These are phyloP conservation scores for Rhodamnia rubescens DNA, from an alignment of 345 rosid species.

Conservation along the genomic window DNA sequence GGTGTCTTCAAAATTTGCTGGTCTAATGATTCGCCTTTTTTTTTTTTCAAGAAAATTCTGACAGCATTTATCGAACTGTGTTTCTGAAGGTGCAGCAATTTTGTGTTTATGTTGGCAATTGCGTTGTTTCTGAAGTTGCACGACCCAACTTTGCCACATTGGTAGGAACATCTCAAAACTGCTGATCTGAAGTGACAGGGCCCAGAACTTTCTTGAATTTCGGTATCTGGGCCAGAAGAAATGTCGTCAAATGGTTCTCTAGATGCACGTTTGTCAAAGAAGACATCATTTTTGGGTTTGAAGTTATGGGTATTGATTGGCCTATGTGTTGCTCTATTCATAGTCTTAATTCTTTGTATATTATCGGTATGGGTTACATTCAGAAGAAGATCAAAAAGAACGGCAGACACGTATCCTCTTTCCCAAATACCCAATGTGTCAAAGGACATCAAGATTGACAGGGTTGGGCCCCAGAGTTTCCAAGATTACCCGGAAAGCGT, in stretches of 20 bases:
- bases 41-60: neutral
- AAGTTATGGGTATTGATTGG: conserved; percentile 89
- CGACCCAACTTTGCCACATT: neutral
- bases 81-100: neutral
- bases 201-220: neutral
- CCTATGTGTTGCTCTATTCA: conserved; percentile 58
- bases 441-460: conserved; percentile 85
- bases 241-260: conserved; percentile 65
- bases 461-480: conserved; percentile 37
- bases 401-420: conserved; percentile 34
- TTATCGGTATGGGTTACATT: conserved; percentile 77
- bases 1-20: neutral
- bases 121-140: neutral
- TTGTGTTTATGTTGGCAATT: neutral
- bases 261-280: conserved; percentile 66
- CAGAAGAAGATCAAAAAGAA: conserved; percentile 49
- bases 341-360: conserved; percentile 71
- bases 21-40: neutral
- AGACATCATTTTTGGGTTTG: conserved; percentile 71
- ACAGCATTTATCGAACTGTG: neutral
- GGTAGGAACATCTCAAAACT: conserved; percentile 16
- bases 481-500: conserved; percentile 39
- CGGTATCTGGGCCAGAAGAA: neutral
- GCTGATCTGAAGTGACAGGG: neutral
- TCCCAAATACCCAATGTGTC: conserved; percentile 71